These are phyloP conservation scores for Leishmania major DNA, from an alignment of 208 protist genomes.

Conservation along the genomic window DNA sequence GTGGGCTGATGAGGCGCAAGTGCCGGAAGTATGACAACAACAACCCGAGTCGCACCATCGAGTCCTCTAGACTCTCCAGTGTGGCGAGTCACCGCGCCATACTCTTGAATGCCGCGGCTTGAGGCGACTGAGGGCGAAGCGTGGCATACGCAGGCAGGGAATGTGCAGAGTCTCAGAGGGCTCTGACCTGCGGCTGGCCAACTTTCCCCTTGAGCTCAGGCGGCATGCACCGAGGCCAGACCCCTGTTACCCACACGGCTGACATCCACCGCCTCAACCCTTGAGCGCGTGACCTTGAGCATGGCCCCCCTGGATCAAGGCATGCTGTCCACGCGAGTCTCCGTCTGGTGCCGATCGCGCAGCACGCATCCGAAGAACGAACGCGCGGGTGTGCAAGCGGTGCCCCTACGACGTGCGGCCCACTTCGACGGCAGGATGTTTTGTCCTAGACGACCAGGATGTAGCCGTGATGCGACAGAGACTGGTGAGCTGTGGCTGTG, in stretches of 20 bases:
- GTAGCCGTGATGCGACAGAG: neutral
- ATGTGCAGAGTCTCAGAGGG: neutral
- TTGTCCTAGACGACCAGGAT: neutral
- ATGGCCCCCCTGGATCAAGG: neutral
- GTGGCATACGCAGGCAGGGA: neutral
- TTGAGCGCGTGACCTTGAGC: neutral
- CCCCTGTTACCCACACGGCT: neutral
- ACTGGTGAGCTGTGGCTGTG: neutral
- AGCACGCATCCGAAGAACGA: neutral
- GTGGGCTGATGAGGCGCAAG: neutral
- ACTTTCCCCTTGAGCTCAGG: neutral
- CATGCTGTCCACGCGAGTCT: neutral
- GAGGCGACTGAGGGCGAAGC: neutral
- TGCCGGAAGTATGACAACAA: neutral
- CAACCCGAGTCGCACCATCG: neutral
- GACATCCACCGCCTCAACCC: neutral
- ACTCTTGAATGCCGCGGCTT: neutral
- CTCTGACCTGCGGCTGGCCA: neutral
- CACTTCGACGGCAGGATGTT: neutral
- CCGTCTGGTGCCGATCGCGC: neutral
- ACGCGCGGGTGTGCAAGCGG: neutral
- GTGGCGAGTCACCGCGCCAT: neutral
- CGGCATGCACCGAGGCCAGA: neutral
- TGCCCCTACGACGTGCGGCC: no score
- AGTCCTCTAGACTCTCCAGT: neutral